These are phyloP conservation scores for Saturnispora besseyi DNA, from an alignment of 805 yeast genomes.

Conservation along the genomic window DNA sequence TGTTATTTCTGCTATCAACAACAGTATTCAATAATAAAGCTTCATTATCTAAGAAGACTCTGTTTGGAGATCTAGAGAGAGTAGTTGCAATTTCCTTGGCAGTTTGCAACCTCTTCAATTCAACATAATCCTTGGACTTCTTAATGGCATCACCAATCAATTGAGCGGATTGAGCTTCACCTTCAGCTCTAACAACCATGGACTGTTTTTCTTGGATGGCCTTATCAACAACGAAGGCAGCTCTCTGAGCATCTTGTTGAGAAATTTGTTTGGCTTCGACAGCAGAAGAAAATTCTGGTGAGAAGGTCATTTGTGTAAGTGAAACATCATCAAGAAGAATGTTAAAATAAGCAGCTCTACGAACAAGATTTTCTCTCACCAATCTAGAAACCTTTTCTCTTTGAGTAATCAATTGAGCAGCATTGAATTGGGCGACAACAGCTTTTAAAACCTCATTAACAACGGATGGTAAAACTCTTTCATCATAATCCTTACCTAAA, in stretches of 20 bases:
- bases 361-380: slow-evolving; percentile 82
- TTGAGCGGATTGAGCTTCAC: slow-evolving; percentile 97
- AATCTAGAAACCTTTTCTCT: slow-evolving; percentile 91
- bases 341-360: slow-evolving; percentile 87
- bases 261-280: slow-evolving; percentile 99
- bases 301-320: slow-evolving; percentile 90
- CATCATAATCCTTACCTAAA: slow-evolving; percentile 90
- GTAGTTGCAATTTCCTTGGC: slow-evolving; percentile 92
- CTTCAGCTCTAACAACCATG: slow-evolving; percentile 91
- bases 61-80: slow-evolving; percentile 81
- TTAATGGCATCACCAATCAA: slow-evolving; percentile 98
- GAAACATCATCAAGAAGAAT: slow-evolving; percentile 91
- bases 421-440: slow-evolving; percentile 97
- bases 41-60: slow-evolving; percentile 83
- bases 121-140: slow-evolving; percentile 92
- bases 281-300: slow-evolving; percentile 95
- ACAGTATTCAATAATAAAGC: slow-evolving; percentile 85
- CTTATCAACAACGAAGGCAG: slow-evolving; percentile 93
- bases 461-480: slow-evolving; percentile 91
- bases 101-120: slow-evolving; percentile 91
- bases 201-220: slow-evolving; percentile 98
- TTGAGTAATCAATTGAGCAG: slow-evolving; percentile 97
- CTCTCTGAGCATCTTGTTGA: slow-evolving; percentile 98
- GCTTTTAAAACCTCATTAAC: slow-evolving; percentile 95
- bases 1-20: slow-evolving; percentile 56